Evolutionary conservation across 2,329 filamentous ascomycete species (phyloP).

Genomic region (Aureobasidium pullulans): DNA sequence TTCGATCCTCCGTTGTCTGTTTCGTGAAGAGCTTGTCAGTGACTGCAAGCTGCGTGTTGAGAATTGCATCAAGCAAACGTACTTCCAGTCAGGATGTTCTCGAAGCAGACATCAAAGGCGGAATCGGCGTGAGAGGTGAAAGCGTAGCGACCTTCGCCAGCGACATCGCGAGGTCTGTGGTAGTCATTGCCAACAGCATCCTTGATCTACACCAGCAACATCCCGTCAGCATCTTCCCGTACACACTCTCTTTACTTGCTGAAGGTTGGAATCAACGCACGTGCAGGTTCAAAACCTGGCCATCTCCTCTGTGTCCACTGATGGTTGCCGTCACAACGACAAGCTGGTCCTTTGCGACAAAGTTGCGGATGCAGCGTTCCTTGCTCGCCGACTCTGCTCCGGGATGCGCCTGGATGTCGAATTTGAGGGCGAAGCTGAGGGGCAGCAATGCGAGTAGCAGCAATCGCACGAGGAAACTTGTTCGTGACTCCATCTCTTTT

Average conservation of each 20-base stretch:
- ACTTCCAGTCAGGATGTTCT: constrained; percentile 70
- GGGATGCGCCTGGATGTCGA: constrained; percentile 72
- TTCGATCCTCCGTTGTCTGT: constrained; percentile 33
- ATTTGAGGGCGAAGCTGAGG: constrained; percentile 65
- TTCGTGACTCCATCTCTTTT: constrained; percentile 20
- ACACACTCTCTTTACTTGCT: background rate
- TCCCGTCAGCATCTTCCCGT: constrained; percentile 9
- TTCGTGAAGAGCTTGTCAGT: background rate
- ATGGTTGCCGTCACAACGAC: constrained; percentile 92
- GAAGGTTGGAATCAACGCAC: constrained; percentile 46
- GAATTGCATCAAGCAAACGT: constrained; percentile 32
- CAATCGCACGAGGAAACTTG: constrained; percentile 15
- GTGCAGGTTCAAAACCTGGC: constrained; percentile 88
- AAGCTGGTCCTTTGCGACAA: constrained; percentile 82
- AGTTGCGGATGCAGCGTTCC: constrained; percentile 93
- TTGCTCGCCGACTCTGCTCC: constrained; percentile 56
- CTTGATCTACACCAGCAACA: constrained; percentile 59
- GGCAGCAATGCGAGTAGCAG: constrained; percentile 34
- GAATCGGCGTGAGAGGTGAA: constrained; percentile 91
- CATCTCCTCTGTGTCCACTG: constrained; percentile 80
- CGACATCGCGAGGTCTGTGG: constrained; percentile 80
- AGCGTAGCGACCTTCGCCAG: constrained; percentile 83
- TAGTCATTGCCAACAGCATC: constrained; percentile 96
- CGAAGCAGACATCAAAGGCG: constrained; percentile 93
- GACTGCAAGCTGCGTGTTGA: background rate